Percentiles rank a stretch among this genome's conserved stretches.
Conservation (phyloP, 257 asterid genomes). For the Solanum paucissectum region DNA sequence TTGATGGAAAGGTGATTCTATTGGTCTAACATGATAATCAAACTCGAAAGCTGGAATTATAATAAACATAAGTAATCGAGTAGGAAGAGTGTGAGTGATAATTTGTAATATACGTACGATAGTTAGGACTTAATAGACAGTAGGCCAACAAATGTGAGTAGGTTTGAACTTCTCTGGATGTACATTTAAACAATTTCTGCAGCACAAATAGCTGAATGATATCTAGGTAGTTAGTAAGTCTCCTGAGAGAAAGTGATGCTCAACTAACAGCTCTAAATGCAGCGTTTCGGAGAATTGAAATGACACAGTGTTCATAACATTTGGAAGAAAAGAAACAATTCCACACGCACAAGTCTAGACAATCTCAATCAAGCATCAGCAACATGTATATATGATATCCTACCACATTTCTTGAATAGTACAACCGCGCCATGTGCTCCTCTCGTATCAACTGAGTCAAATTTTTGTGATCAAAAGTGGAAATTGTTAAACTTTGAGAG, state of each 20-base stretch:
- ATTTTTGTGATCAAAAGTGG: not conserved
- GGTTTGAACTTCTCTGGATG: not conserved
- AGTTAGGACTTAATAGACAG: conserved; percentile 10
- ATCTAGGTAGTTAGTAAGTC: not conserved
- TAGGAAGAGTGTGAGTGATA: not conserved
- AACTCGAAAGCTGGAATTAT: not conserved
- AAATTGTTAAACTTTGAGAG: not conserved
- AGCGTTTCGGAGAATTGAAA: not conserved
- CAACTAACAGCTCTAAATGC: conserved; percentile 5
- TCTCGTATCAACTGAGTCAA: not conserved
- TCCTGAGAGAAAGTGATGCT: not conserved
- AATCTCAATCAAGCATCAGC: not conserved
- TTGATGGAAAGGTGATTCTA: not conserved
- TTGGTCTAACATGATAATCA: not conserved
- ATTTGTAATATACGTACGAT: not conserved
- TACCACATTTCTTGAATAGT: not conserved
- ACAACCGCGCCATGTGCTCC: not conserved
- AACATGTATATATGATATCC: not conserved
- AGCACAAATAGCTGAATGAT: not conserved
- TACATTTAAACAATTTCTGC: not conserved
- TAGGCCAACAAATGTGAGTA: conserved; percentile 25
- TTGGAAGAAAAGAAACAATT: conserved; percentile 3
- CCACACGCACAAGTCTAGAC: not conserved
- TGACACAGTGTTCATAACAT: not conserved
- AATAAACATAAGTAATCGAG: not conserved